phyloP scores from a whole-genome alignment of 164 flowering plant species.

The Dillenia turbinata region DNA sequence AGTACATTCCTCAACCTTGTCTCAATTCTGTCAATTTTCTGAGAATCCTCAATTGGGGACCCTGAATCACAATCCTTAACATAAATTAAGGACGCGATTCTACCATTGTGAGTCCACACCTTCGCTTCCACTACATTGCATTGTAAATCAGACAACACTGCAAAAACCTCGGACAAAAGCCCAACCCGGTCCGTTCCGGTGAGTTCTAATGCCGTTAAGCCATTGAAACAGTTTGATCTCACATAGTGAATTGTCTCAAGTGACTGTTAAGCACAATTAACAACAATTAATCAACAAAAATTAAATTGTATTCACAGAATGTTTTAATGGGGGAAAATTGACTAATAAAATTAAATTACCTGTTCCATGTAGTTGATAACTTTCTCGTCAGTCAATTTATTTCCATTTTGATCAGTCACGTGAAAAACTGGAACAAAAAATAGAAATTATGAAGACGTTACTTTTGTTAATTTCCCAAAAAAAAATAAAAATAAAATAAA shows the following conservation, averaged over 20 bases:
- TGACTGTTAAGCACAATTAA: constrained; percentile 30
- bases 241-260: constrained; percentile 36
- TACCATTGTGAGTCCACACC: constrained; percentile 82
- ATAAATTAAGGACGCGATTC: constrained; percentile 63
- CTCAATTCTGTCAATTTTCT: constrained; percentile 44
- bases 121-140: constrained; percentile 76
- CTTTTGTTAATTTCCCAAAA: not conserved
- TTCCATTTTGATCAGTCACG: constrained; percentile 67
- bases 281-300: not conserved
- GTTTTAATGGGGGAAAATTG: not conserved
- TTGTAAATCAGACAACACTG: constrained; percentile 58
- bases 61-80: constrained; percentile 61
- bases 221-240: constrained; percentile 24
- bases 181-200: constrained; percentile 79
- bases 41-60: constrained; percentile 52
- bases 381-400: constrained; percentile 61
- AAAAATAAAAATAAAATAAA: not conserved
- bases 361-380: constrained; percentile 61
- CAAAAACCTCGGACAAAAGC: constrained; percentile 72
- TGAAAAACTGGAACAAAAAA: constrained; percentile 52
- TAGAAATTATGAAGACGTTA: not conserved
- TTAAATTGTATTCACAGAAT: not conserved
- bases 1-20: constrained; percentile 56
- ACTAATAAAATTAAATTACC: constrained; percentile 30
- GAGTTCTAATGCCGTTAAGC: constrained; percentile 66